phyloP scores from a whole-genome alignment of 768 basidiomycete genomes.

The Lyophyllum atratum region DNA sequence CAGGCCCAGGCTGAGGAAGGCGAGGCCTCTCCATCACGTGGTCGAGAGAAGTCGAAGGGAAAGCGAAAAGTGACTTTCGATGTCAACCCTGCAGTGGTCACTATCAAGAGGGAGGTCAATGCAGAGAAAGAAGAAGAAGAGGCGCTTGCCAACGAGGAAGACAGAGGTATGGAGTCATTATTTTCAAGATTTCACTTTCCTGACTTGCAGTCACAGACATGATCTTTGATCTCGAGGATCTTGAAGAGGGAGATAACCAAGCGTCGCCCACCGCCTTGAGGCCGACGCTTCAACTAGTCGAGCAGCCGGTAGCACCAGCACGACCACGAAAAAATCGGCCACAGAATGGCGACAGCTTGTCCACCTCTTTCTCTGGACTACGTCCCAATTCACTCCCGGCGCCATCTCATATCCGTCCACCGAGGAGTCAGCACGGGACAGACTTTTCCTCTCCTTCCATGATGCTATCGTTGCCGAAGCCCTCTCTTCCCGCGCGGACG shows the following conservation, averaged over 20 bases:
- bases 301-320: conserved; percentile 37
- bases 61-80: conserved; percentile 78
- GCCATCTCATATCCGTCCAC: conserved; percentile 58
- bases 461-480: conserved; percentile 31
- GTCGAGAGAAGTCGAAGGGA: conserved; percentile 40
- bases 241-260: conserved; percentile 49
- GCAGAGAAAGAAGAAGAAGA: conserved; percentile 33
- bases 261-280: conserved; percentile 29
- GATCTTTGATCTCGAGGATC: conserved; percentile 72
- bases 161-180: conserved; percentile 44
- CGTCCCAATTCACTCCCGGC: conserved; percentile 71
- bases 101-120: conserved; percentile 42
- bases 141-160: conserved; percentile 26
- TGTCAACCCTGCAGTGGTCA: conserved; percentile 55
- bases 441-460: conserved; percentile 38
- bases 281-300: conserved; percentile 43
- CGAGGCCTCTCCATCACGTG: conserved; percentile 25
- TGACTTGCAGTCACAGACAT: conserved; percentile 41
- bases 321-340: conserved; percentile 32
- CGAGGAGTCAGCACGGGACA: conserved; percentile 38
- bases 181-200: not conserved
- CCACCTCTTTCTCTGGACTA: conserved; percentile 58
- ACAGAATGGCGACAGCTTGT: conserved; percentile 41
- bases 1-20: conserved; percentile 19
- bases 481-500: conserved; percentile 11